Percentiles rank a stretch among this genome's conserved stretches.
Conservation (phyloP, 2,329 filamentous ascomycete species). For the Cladosporium sp. region DNA sequence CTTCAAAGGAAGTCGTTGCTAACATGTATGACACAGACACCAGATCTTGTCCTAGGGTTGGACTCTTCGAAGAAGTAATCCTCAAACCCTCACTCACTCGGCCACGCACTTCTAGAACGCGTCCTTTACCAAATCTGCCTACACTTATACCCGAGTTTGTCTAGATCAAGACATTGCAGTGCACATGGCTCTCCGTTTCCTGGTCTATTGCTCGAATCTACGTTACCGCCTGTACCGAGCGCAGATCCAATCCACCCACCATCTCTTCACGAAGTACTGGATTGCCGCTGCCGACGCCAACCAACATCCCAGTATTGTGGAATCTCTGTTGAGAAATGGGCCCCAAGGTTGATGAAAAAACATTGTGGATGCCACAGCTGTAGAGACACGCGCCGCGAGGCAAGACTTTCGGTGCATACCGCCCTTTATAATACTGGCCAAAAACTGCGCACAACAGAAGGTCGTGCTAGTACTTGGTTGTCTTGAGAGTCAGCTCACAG, state of each 20-base stretch:
- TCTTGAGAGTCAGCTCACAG: not conserved
- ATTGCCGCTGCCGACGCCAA: not conserved
- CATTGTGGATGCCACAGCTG: not conserved
- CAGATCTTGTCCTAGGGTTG: slow-evolving; percentile 17
- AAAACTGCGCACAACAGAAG: not conserved
- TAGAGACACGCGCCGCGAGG: not conserved
- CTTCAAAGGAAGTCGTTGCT: not conserved
- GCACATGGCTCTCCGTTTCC: not conserved
- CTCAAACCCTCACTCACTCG: not conserved
- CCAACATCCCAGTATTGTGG: not conserved
- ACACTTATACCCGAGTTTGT: not conserved
- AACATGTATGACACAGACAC: slow-evolving; percentile 14
- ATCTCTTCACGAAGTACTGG: not conserved
- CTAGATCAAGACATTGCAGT: not conserved
- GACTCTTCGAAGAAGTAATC: not conserved
- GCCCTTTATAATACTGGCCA: not conserved
- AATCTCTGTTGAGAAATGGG: not conserved
- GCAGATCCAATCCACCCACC: not conserved
- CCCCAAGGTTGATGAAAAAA: not conserved
- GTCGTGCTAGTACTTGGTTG: not conserved
- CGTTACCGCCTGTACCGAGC: not conserved
- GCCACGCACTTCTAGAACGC: not conserved
- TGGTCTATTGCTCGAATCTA: not conserved
- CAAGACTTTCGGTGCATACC: not conserved
- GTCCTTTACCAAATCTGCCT: not conserved